These are phyloP conservation scores for Massarina eburnea DNA, from an alignment of 2,329 filamentous ascomycete genomes.

Conservation along the genomic window DNA sequence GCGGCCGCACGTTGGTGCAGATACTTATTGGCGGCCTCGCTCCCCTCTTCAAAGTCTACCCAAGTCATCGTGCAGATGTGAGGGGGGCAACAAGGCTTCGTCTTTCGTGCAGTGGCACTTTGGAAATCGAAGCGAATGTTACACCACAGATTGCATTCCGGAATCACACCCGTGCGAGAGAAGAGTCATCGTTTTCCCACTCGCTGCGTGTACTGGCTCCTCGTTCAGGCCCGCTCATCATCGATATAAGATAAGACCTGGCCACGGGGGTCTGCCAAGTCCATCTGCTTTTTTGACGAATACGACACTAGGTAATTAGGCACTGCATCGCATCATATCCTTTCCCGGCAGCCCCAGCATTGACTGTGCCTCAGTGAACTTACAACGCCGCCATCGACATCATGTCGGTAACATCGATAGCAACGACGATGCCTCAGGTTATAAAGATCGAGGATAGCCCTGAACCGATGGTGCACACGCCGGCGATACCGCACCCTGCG, in stretches of 20 bases:
- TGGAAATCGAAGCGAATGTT: background rate
- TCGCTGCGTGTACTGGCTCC: background rate
- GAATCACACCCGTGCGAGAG: background rate
- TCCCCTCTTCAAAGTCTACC: background rate
- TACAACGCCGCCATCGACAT: background rate
- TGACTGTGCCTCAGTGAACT: background rate
- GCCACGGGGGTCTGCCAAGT: background rate
- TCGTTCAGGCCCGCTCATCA: background rate
- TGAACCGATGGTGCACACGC: slow-evolving; percentile 8
- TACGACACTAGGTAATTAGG: background rate
- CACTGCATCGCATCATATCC: background rate
- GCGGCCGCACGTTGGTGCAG: background rate
- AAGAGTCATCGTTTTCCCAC: background rate
- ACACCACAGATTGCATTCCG: background rate
- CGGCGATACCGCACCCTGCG: background rate
- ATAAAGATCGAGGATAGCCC: slow-evolving; percentile 18
- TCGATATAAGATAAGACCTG: background rate
- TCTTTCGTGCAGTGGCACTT: background rate
- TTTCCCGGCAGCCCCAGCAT: too few species aligned
- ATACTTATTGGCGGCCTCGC: background rate
- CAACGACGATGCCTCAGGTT: slow-evolving; percentile 1
- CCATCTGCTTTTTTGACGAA: background rate
- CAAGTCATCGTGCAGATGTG: background rate
- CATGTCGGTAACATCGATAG: background rate
- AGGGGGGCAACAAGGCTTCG: too few species aligned